Evolutionary conservation across 192 early-diverging fungal genomes (phyloP), one percentile per base, ranked within the genome.

Genomic region (Spizellomyces punctatus): DNA sequence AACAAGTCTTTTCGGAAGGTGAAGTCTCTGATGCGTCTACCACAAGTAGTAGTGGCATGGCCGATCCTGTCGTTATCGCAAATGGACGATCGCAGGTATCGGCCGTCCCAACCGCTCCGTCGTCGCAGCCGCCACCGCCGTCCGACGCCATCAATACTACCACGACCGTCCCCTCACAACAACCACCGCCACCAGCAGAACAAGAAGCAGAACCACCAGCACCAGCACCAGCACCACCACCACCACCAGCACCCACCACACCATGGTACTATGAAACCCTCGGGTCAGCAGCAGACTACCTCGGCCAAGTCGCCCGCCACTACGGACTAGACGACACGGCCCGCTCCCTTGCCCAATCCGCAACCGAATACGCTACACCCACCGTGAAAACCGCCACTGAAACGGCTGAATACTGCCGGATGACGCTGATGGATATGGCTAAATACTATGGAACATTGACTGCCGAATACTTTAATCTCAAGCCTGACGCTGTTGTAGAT

Each of bases 321-420:
- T 81, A 76, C 36, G 74, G 82, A 17, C 22, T 81, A 27, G 79
- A 84, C 68, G 58, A 72, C 22, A 81, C 75, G 64, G 74, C 76
- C 5, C 46, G 62, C 45, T 73, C 54, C 6, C 46, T 81, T 0
- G 73, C 72, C 16, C 52, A 67, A 19, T 65, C 73, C 6, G 82
- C 77, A 1, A 44, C 70, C 14, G 49, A 47, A n/a, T 79, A 79
- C 49, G 54, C 73, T 0, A 27, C 46, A 46, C 77, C 77, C 8
- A 67, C 63, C 44, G 83, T 84, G 57, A 90, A 85, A 75, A 87
- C 89, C 69, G 92, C 89, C 80, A 43, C 48, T 10, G 71, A 72
- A 27, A 48, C 42, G 27, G 59, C 47, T 1, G 45, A 42, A 17
- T 61, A 61, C 10, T 19, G 6, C 7, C 16, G 36, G 5, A 14